phyloP scores from a whole-genome alignment of 148 eudicot species.

The Arctostaphylos glauca region DNA sequence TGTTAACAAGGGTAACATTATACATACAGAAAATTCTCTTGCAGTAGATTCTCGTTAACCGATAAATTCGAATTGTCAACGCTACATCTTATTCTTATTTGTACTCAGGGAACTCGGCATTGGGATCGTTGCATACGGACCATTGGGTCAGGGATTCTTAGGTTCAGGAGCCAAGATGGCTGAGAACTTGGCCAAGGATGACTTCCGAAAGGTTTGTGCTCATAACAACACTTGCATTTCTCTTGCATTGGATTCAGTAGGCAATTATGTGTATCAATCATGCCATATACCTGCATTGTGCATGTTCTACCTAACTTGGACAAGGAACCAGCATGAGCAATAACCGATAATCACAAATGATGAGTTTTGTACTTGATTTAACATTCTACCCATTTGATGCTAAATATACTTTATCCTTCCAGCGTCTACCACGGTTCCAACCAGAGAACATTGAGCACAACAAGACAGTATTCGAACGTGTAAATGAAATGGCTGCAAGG shows the following conservation, averaged over 20 bases:
- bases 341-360: too few relatives aligned
- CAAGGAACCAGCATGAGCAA: too few relatives aligned
- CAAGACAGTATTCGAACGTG: slow-evolving; percentile 16
- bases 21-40: not conserved
- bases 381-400: not conserved
- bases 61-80: too few relatives aligned
- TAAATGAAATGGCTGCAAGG: slow-evolving; percentile 11
- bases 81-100: not conserved
- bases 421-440: slow-evolving; percentile 18
- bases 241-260: not conserved
- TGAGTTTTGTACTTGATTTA: too few relatives aligned
- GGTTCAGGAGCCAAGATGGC: slow-evolving; percentile 3
- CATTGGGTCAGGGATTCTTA: slow-evolving; percentile 17
- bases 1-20: not conserved
- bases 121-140: slow-evolving; percentile 21
- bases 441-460: slow-evolving; percentile 17
- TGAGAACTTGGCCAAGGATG: not conserved
- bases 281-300: too few relatives aligned
- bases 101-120: slow-evolving; percentile 19
- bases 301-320: too few relatives aligned
- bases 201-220: slow-evolving; percentile 18
- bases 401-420: not conserved
- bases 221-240: not conserved
- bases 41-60: not conserved
- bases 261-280: too few relatives aligned